Base-by-base conservation (phyloP, 2,329 filamentous ascomycete species). In the Talaromyces sp. region DNA sequence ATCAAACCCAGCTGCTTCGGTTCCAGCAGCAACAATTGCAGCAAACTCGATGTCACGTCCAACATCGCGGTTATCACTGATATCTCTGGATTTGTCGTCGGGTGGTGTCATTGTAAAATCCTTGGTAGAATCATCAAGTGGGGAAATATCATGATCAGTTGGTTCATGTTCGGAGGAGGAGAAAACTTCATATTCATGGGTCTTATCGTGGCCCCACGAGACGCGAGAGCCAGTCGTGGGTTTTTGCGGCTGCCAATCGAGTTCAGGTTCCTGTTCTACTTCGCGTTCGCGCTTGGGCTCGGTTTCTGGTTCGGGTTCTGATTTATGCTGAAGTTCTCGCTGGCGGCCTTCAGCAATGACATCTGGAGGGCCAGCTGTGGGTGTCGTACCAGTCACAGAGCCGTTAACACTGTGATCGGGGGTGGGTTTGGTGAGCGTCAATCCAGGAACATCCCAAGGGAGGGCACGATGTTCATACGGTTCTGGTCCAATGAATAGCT, bases 1-100 rank as follows among this genome's bases (percentile, higher is more conserved):
- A 63, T 89, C 82, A 57, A 91, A 90, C 0, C 88, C 88, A 41
- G 85, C 82, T n/a, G 85, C 81, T 65, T 86, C 75, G 44, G 89
- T 77, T 1, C 85, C 86, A 43, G 87, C 88, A 52, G 87, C 86
- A 42, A 90, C 72, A 3, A 82, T 84, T 24, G 87, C 88, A 7
- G 86, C 84, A 60, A 91, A 90, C 47, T 85, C 85, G 8, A 87
- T 73, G 60, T 90, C 88, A 51, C 86, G 82, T 1, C 76, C 82
- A 63, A 88, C 91, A 9, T 80, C 45, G 9, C 47, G 37, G 6
- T 51, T 56, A 14, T 30, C 19, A 9, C 20, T 11, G 11, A 43
- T 17, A 42, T 47, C 39, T 36, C 52, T 53, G 3, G 40, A 24
- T 29, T 55, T 47, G 1, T 45, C 29, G 7, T 58, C 54, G 1